Evolutionary conservation across 1,284 basidiomycete species (phyloP), one percentile per base, ranked within the genome.

Genomic region (Stygiomarasmius scandens): DNA sequence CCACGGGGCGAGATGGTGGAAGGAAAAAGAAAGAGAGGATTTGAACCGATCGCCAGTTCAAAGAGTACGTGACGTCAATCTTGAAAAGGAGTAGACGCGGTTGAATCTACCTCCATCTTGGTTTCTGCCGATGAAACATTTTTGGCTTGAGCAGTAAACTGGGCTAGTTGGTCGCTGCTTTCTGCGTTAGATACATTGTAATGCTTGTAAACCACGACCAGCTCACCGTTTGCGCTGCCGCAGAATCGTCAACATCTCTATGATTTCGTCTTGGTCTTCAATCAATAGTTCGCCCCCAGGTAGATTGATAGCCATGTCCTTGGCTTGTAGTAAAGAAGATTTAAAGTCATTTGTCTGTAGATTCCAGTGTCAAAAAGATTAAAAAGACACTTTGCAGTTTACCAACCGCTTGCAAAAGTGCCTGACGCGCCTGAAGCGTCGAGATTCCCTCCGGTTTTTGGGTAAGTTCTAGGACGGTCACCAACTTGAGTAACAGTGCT

Each of bases 231-330:
- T 90, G 47, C 81, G 77, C 57, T 84, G 78, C 60, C 79, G 77
- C 54, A 90, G 61, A 24, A 70, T 74, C 63, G 84, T 80, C 14
- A 90, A 71, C 83, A 89, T 85, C 41, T 70, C 70, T 49, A 89
- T 84, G 2, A 90, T 76, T 43, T 86, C 82, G 59, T 85, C 81
- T 63, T 90, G 87, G 52, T 89, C 85, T 46, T 80, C 74, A 49
- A 84, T 78, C 41, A 79, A 71, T 50, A 89, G 69, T 64, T 90
- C 87, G 9, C 87, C 88, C 3, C 88, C 88, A 0, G 86, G 84
- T 3, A 90, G 72, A 24, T 74, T 70, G 9, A 63, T 66, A 0
- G 86, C 83, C 44, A 82, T 71, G 3, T 86, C 81, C 64, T 80
- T 86, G 0, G 87, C 88, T 47, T 80, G 78, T 16, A 67, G 68